Conservation (phyloP, 169 alveolate species). For the Cryptosporidium meleagridis region DNA sequence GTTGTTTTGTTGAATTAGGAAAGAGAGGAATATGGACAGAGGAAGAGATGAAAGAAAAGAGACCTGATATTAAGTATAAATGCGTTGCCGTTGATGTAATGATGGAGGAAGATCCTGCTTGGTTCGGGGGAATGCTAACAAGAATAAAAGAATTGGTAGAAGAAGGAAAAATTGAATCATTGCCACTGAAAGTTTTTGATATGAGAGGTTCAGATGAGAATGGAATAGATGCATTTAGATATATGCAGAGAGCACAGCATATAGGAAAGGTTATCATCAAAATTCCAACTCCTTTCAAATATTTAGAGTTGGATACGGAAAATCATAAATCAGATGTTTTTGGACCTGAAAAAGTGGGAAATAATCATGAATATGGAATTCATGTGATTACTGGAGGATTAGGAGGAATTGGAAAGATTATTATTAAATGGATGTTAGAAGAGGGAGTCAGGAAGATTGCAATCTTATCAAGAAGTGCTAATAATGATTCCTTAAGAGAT, state of each 20-base stretch:
- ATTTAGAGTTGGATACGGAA: constrained; percentile 45
- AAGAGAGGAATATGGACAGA: constrained; percentile 32
- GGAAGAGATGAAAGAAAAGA: constrained; percentile 2
- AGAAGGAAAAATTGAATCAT: constrained; percentile 31
- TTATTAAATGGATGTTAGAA: no score
- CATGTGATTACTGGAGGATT: no score
- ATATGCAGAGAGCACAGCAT: constrained; percentile 73
- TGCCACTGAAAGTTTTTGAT: not conserved
- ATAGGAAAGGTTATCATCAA: constrained; percentile 73
- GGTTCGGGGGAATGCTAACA: constrained; percentile 49
- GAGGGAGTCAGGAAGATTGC: no score
- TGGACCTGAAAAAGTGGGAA: no score
- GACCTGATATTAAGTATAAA: constrained; percentile 48
- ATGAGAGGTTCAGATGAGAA: not conserved
- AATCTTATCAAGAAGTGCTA: no score
- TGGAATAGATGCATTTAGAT: constrained; percentile 59
- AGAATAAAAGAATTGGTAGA: constrained; percentile 43
- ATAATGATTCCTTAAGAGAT: no score
- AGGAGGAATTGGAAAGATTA: no score
- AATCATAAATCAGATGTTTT: no score
- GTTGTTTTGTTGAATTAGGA: constrained; percentile 69
- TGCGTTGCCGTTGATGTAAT: constrained; percentile 46
- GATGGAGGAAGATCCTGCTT: constrained; percentile 29
- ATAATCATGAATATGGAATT: no score
- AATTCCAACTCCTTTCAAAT: constrained; percentile 45